Evolutionary conservation across 805 yeast species (phyloP), one percentile per base, ranked within the genome.

Genomic region (Pichia gijzeniarum): DNA sequence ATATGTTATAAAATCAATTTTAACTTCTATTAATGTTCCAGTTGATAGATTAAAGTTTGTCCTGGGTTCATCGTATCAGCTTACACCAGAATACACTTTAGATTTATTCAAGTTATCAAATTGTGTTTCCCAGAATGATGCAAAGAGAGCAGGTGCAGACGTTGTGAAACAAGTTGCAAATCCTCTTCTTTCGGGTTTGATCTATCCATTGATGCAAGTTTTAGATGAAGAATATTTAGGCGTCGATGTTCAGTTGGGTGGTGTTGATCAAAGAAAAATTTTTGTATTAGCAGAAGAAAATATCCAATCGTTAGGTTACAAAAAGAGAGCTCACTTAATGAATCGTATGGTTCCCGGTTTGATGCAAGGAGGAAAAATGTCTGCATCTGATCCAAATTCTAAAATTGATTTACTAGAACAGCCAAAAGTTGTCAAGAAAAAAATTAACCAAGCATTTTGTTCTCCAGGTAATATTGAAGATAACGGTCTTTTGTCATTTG

Each of bases 121-220:
- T 64, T 64, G 71, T 38, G 96, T 88, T 25, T 81, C 95, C 20
- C 96, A 87, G 69, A 90, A 91, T 63, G 98, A 90, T 63, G 96
- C 98, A 49, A 87, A 87, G 71, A 81, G 99, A 66, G 99, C 99
- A 2, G 99, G 99, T 64, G 98, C 99, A 10, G 99, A 93, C 67
- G 99, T 93, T 45, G 99, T 93, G 51, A 93, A 93, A 64, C 99
- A 93, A 71, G 97, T 90, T 39, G 80, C 87, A 32, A 90, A 90
- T 67, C 99, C 99, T 34, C 76, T 89, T 54, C 76, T 93, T 48
- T 80, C 91, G 35, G 99, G 99, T 8, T 77, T 93, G 64, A 88
- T 93, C 56, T 93, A 93, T 68, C 99, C 99, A 45, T 77, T 95
- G 62, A 93, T 93, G 99, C 99, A 93, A 71, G 97, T 97, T 6